These are phyloP conservation scores for Darksidea phi DNA, from an alignment of 495 filamentous ascomycete species.

Conservation along the genomic window DNA sequence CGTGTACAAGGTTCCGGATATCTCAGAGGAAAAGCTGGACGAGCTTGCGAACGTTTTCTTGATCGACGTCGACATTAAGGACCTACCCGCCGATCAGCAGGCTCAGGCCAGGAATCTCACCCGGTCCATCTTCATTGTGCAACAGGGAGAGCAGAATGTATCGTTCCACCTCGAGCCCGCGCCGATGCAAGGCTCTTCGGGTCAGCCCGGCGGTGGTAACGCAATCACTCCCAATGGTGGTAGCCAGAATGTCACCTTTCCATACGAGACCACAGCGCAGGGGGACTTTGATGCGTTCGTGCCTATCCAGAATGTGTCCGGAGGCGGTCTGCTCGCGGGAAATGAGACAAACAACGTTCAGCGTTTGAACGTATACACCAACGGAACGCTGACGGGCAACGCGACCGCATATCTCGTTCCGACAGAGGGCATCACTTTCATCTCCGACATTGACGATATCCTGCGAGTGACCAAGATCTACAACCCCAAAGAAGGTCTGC, in stretches of 20 bases:
- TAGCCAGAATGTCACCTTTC: constrained; percentile 55
- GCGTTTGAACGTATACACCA: constrained; percentile 63
- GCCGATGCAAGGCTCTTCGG: constrained; percentile 48
- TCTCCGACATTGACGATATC: constrained; percentile 79
- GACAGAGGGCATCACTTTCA: constrained; percentile 61
- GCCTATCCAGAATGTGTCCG: constrained; percentile 52
- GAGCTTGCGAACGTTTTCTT: constrained; percentile 69
- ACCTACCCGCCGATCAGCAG: constrained; percentile 59
- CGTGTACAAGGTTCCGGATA: constrained; percentile 73
- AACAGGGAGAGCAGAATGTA: constrained; percentile 62
- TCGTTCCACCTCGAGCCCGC: constrained; percentile 62
- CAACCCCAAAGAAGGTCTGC: constrained; percentile 65
- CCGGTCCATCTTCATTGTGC: constrained; percentile 66
- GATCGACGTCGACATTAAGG: constrained; percentile 57
- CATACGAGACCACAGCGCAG: constrained; percentile 57
- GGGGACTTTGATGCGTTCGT: constrained; percentile 74
- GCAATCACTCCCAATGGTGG: constrained; percentile 56
- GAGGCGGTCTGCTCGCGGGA: constrained; percentile 54
- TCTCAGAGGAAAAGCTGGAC: constrained; percentile 59
- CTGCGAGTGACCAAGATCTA: constrained; percentile 83
- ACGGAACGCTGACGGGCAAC: constrained; percentile 63
- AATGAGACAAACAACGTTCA: constrained; percentile 63
- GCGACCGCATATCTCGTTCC: constrained; percentile 75
- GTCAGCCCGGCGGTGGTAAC: constrained; percentile 54
- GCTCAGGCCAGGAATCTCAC: constrained; percentile 71